phyloP scores from a whole-genome alignment of 164 flowering plant genomes.

The Amborella trichopoda region DNA sequence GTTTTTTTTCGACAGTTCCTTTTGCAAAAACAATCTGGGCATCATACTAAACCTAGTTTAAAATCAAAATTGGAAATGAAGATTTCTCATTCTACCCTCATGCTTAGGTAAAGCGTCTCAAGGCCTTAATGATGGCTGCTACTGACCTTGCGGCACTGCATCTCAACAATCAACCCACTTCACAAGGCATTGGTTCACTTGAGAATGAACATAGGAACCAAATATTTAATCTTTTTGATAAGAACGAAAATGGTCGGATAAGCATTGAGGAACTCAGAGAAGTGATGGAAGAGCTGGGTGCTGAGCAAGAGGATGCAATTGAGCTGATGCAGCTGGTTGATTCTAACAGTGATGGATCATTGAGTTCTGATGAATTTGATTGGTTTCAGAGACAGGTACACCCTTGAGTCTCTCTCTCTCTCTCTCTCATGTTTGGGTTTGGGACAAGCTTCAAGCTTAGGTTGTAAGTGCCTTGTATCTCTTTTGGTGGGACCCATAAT shows the following conservation, averaged over 20 bases:
- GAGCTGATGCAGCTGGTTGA: conserved; percentile 94
- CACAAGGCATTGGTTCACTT: conserved; percentile 4
- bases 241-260: conserved; percentile 94
- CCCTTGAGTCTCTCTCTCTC: neutral
- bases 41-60: too few species aligned
- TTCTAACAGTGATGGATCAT: conserved; percentile 84
- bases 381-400: conserved; percentile 73
- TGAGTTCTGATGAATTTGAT: conserved; percentile 91
- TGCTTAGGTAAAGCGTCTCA: conserved; percentile 68
- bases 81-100: conserved; percentile 4
- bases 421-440: too few species aligned
- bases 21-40: too few species aligned
- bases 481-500: too few species aligned
- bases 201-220: conserved; percentile 31
- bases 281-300: conserved; percentile 96
- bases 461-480: too few species aligned
- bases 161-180: conserved; percentile 58
- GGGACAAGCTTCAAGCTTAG: too few species aligned
- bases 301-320: conserved; percentile 74
- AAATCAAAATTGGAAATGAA: too few species aligned
- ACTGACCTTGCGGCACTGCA: conserved; percentile 84
- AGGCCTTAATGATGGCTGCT: conserved; percentile 93
- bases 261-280: conserved; percentile 91
- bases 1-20: too few species aligned
- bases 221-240: conserved; percentile 78